Percentiles rank a stretch among this genome's conserved stretches.
Evolutionary conservation across 2,329 filamentous ascomycete genomes (phyloP).

Genomic region (Pyrenophora tritici-repentis): DNA sequence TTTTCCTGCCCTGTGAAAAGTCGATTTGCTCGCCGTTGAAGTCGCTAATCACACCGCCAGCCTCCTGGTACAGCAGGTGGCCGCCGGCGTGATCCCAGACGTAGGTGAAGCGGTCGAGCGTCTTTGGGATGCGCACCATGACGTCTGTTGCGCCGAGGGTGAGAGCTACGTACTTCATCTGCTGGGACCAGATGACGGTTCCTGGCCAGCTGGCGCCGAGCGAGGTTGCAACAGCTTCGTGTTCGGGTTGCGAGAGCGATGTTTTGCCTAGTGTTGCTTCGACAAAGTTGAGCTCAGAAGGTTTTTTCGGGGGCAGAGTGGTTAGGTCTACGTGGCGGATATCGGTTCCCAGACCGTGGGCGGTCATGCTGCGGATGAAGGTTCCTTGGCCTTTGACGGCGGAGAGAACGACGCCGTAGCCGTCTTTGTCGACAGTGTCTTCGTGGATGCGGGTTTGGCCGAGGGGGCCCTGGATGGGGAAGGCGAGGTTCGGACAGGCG

Average conservation of each 20-base stretch:
- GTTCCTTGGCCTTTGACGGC: constrained; percentile 55
- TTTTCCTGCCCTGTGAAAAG: constrained; percentile 47
- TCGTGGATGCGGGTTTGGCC: constrained; percentile 34
- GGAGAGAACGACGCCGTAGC: constrained; percentile 52
- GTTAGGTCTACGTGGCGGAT: constrained; percentile 37
- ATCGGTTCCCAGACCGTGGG: constrained; percentile 36
- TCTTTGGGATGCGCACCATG: constrained; percentile 55
- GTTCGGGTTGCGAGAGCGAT: constrained; percentile 45
- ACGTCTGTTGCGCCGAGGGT: constrained; percentile 57
- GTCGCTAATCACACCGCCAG: constrained; percentile 58
- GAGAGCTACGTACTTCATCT: constrained; percentile 60
- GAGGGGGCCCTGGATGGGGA: constrained; percentile 35
- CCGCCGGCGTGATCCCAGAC: constrained; percentile 64
- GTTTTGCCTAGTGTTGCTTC: constrained; percentile 51
- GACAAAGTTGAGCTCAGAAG: constrained; percentile 50
- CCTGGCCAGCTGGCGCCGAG: constrained; percentile 54
- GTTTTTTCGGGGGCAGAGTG: constrained; percentile 28
- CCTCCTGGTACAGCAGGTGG: constrained; percentile 57
- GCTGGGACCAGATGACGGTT: constrained; percentile 58
- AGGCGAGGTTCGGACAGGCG: constrained; percentile 65
- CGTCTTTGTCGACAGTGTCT: constrained; percentile 51
- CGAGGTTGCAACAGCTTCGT: constrained; percentile 42
- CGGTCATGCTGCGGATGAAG: constrained; percentile 48
- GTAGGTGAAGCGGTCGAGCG: constrained; percentile 51
- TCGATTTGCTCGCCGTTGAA: constrained; percentile 57